Base-by-base conservation (phyloP, 345 rosid genomes). In the Anastatica hierochuntica region DNA sequence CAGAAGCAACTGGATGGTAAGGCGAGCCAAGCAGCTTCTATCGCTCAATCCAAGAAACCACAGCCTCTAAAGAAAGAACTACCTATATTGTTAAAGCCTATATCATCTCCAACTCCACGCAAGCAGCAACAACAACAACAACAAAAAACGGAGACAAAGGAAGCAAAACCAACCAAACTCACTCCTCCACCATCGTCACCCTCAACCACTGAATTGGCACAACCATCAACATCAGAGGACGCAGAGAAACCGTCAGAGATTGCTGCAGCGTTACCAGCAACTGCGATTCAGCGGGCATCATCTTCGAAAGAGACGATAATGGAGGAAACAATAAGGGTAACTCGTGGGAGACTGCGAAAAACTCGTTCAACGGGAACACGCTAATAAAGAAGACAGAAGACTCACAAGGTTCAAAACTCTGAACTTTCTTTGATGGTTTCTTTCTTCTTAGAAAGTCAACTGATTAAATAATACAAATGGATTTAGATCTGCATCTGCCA, bases 281-380 rank as follows among this genome's bases (percentile, higher is more conserved):
- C 56, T 30, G 14, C 47, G 56, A 60, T 71, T 42, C 70, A 75
- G 62, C 54, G 64, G 38, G 55, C 60, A 4, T 1, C 60, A 44
- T 69, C 88, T 16, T 40, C 78, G 0, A 78, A 79, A 48, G 95
- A 79, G 64, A 75, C 73, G 0, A 21, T 76, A 27, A 68, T 78
- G 78, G 95, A 81, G 17, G 84, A 72, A 63, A 55, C 75, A 7
- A 44, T 71, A 12, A 74, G 63, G 26, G 54, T 64, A 13, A 74
- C 95, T 27, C 80, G 85, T 24, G 69, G 43, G 41, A 75, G 59
- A 50, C 60, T 66, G 72, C 78, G 72, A 76, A 87, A 69, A 79
- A 53, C 68, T 58, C 83, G 77, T 13, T 64, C 92, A 9, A 62
- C 45, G 21, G 65, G 74, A 36, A 44, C 10, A 4, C 71, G 60